Evolutionary conservation across 2,329 filamentous ascomycete species (phyloP).

Genomic region (Penicillium italicum): DNA sequence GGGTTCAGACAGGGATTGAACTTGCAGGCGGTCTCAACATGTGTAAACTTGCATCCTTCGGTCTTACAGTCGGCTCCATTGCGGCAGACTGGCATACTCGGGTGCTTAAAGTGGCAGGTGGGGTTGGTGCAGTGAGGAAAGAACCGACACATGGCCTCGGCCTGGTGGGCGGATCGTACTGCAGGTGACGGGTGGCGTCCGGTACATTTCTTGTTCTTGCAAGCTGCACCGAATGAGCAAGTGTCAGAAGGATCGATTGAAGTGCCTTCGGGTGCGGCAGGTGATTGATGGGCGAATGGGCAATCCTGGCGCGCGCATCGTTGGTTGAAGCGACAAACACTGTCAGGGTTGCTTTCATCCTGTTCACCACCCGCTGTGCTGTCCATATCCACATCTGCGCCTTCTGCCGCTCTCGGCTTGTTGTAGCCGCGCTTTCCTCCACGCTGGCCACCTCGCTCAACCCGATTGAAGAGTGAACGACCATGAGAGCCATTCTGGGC

Average conservation of each 20-base stretch:
- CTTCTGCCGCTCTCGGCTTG: conserved; percentile 22
- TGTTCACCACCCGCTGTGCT: conserved; percentile 35
- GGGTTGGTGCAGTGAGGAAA: conserved; percentile 88
- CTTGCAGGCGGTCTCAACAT: conserved; percentile 78
- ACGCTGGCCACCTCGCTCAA: conserved; percentile 52
- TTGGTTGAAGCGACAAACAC: conserved; percentile 84
- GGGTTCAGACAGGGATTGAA: conserved; percentile 89
- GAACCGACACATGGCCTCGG: conserved; percentile 84
- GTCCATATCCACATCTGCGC: conserved; percentile 39
- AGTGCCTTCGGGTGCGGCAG: conserved; percentile 74
- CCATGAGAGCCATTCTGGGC: conserved; percentile 48
- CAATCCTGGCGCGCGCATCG: conserved; percentile 85
- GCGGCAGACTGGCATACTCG: conserved; percentile 78
- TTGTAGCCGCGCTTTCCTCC: conserved; percentile 48
- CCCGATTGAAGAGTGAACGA: conserved; percentile 71
- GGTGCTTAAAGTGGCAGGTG: conserved; percentile 84
- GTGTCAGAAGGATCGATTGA: conserved; percentile 74
- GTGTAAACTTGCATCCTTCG: conserved; percentile 82
- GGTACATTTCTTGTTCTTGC: conserved; percentile 93
- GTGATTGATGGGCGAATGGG: conserved; percentile 90
- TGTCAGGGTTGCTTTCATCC: conserved; percentile 57
- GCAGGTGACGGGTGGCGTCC: conserved; percentile 90
- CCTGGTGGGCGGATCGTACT: conserved; percentile 70
- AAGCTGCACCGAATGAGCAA: conserved; percentile 83
- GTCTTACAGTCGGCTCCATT: conserved; percentile 86